phyloP scores from a whole-genome alignment of 2,329 filamentous ascomycete genomes.

The Claviceps quebecensis region DNA sequence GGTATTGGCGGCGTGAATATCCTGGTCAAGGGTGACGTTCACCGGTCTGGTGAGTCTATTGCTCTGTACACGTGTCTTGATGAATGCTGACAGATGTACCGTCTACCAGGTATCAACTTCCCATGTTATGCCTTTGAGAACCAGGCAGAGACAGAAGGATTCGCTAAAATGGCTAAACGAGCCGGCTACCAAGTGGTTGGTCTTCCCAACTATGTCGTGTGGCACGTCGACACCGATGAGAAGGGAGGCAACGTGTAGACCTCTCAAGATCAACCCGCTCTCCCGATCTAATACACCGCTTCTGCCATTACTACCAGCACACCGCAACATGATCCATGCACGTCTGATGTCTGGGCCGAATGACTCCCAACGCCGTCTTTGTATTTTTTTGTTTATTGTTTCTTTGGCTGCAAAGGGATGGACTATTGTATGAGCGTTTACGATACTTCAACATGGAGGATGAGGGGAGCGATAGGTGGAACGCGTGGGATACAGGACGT shows the following conservation, averaged over 20 bases:
- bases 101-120: constrained; percentile 77
- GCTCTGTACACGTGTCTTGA: not conserved
- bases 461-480: not conserved
- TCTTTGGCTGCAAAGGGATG: constrained; percentile 7
- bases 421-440: constrained; percentile 14
- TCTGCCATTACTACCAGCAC: not conserved
- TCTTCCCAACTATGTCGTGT: constrained; percentile 93
- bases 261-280: not conserved
- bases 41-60: constrained; percentile 61
- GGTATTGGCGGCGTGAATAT: constrained; percentile 97
- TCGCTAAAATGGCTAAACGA: constrained; percentile 95
- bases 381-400: constrained; percentile 7
- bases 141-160: constrained; percentile 96
- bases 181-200: constrained; percentile 88
- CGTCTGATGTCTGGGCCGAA: constrained; percentile 12
- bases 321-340: constrained; percentile 8
- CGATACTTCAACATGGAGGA: constrained; percentile 8
- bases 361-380: constrained; percentile 8
- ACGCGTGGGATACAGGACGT: not conserved
- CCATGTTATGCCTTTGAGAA: constrained; percentile 95
- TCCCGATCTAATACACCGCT: not conserved
- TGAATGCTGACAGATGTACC: constrained; percentile 11
- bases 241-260: constrained; percentile 62
- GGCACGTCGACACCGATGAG: constrained; percentile 95
- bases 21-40: constrained; percentile 92